Evolutionary conservation across 2,329 filamentous ascomycete species (phyloP), one percentile per base, ranked within the genome.

Genomic region (Claviceps sorghi): DNA sequence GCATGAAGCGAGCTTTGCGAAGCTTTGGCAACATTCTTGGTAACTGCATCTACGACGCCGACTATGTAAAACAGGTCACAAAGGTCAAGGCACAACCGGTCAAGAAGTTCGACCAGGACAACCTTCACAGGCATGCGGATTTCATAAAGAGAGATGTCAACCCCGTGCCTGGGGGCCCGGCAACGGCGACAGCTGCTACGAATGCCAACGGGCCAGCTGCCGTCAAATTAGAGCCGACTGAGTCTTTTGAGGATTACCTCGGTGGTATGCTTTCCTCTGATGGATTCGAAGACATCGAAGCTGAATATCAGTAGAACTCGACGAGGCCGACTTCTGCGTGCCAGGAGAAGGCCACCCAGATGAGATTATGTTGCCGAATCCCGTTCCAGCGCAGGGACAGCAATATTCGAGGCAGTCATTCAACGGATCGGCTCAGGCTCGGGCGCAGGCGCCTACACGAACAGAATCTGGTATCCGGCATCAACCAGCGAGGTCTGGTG

Each of bases 11-110:
- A 58, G 82, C 93, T 1, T 65, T 98, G 61, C 79, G 91, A 54
- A 96, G 83, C 57, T 98, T 98, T 68, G 93, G 93, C 54, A 97
- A 97, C 61, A 85, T 97, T 17, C 74, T 98, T 52, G 93, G 93
- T n/a, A 98, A 97, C 65, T 98, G 93, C 72, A 83, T 98, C 54
- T 97, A 98, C 69, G 93, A 98, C 71, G 95, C 96, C 68, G 83
- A 91, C 55, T 98, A 95, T 64, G 74, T 98, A 53, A 77, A 82
- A 50, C 90, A 88, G 65, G 86, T 97, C n/a, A 86, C 83, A 50
- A 95, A 88, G 69, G 75, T 98, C 62, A 97, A 95, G 73, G 79
- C 83, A 17, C 76, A 78, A 53, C 86, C 88, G 4, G 63, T 68
- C 48, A 78, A 80, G 32, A 88, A 79, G 66, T 95, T 89, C 70